A percentile compares a stretch with the other conserved stretches of the same genome.
Evolutionary conservation across 331 rosid genomes (phyloP).

Genomic region (Pyrus hybrid): DNA sequence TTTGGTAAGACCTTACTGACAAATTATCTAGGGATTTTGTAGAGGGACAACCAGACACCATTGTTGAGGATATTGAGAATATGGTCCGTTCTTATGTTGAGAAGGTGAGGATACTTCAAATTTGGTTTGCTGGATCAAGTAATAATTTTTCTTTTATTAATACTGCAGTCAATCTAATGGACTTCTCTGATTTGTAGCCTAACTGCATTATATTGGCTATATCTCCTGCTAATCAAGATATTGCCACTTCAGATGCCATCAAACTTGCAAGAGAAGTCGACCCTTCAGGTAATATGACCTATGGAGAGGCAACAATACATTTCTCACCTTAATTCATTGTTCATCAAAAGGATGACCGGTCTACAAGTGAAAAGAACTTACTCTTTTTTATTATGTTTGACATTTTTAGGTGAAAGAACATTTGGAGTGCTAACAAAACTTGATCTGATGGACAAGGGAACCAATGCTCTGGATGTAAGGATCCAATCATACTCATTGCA

Average conservation of each 20-base stretch:
- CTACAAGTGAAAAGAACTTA: too few relatives aligned
- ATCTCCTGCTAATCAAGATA: slow-evolving; percentile 99
- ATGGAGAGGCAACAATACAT: neutral
- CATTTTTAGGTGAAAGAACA: slow-evolving; percentile 84
- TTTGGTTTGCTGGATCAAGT: neutral
- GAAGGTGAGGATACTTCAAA: slow-evolving; percentile 49
- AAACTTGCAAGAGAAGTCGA: slow-evolving; percentile 97
- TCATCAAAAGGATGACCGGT: neutral
- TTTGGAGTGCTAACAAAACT: slow-evolving; percentile 98
- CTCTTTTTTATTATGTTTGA: slow-evolving; percentile 1
- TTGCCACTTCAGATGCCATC: slow-evolving; percentile 98
- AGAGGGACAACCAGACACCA: slow-evolving; percentile 92
- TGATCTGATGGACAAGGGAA: slow-evolving; percentile 99
- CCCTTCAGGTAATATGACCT: slow-evolving; percentile 65
- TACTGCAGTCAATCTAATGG: slow-evolving; percentile 19
- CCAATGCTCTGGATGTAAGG: slow-evolving; percentile 91
- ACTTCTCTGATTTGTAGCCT: slow-evolving; percentile 62
- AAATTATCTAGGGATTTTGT: slow-evolving; percentile 21
- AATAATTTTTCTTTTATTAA: neutral
- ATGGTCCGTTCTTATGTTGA: slow-evolving; percentile 97
- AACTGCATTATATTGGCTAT: slow-evolving; percentile 96
- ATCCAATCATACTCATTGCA: neutral
- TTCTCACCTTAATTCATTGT: neutral
- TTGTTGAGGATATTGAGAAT: slow-evolving; percentile 95
- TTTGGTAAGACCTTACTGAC: slow-evolving; percentile 1